A percentile compares a stretch with the other conserved stretches of the same genome.
Evolutionary conservation across 2,329 filamentous ascomycete species (phyloP).

Genomic region (Alternaria arborescens): DNA sequence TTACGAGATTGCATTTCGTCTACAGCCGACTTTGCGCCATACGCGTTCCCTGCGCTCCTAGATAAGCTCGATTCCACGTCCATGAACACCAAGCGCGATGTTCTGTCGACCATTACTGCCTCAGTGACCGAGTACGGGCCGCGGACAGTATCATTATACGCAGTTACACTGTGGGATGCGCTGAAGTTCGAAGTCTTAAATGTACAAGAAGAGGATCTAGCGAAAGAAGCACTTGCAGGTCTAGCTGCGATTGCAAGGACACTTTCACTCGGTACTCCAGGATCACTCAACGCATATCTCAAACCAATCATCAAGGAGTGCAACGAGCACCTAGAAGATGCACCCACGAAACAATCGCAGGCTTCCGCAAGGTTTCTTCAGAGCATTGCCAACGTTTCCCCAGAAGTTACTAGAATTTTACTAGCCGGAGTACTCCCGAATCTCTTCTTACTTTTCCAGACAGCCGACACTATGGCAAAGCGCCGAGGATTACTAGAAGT

Average conservation of each 20-base stretch:
- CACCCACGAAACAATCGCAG: constrained; percentile 73
- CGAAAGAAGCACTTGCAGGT: constrained; percentile 65
- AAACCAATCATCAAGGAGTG: constrained; percentile 71
- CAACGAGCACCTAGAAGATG: constrained; percentile 72
- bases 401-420: constrained; percentile 63
- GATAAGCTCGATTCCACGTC: constrained; percentile 76
- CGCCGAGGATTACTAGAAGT: constrained; percentile 70
- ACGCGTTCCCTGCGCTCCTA: constrained; percentile 71
- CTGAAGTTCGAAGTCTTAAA: constrained; percentile 75
- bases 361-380: constrained; percentile 69
- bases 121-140: constrained; percentile 68
- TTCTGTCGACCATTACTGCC: constrained; percentile 68
- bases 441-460: constrained; percentile 68
- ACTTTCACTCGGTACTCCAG: constrained; percentile 60
- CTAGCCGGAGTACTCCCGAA: constrained; percentile 65
- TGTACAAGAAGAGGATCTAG: constrained; percentile 71
- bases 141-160: constrained; percentile 67
- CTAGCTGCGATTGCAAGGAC: constrained; percentile 64
- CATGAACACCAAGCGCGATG: constrained; percentile 73
- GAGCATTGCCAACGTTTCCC: constrained; percentile 64
- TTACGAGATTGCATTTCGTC: constrained; percentile 71
- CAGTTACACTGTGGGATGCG: constrained; percentile 72
- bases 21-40: constrained; percentile 69
- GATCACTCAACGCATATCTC: constrained; percentile 63
- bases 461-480: constrained; percentile 68